phyloP scores from a whole-genome alignment of 306 rosid species.

The Astragalus membranaceus region DNA sequence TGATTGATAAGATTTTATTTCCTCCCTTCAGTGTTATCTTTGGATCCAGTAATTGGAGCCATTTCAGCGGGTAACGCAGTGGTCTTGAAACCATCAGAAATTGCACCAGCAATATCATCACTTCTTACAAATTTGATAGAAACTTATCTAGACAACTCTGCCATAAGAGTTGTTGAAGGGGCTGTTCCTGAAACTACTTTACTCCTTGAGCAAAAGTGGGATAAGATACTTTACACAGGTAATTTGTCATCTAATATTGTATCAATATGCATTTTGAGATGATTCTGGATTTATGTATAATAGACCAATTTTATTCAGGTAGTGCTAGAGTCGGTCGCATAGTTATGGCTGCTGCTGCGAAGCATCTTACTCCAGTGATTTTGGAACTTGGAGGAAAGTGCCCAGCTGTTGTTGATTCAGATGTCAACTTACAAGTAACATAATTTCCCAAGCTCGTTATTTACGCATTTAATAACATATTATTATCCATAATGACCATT shows the following conservation, averaged over 20 bases:
- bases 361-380: slow-evolving; percentile 79
- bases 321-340: slow-evolving; percentile 83
- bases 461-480: not conserved
- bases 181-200: slow-evolving; percentile 75
- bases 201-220: slow-evolving; percentile 76
- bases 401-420: slow-evolving; percentile 75
- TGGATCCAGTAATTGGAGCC: slow-evolving; percentile 86
- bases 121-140: slow-evolving; percentile 40
- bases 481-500: not conserved
- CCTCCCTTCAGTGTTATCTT: slow-evolving; percentile 53
- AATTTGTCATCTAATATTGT: not conserved
- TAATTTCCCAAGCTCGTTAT: not conserved
- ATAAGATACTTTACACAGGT: slow-evolving; percentile 85
- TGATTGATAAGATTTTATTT: not conserved
- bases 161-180: slow-evolving; percentile 71
- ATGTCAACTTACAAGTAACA: slow-evolving; percentile 62
- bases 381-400: slow-evolving; percentile 89
- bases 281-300: slow-evolving; percentile 12
- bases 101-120: slow-evolving; percentile 64
- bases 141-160: slow-evolving; percentile 56
- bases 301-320: slow-evolving; percentile 34
- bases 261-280: not conserved
- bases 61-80: slow-evolving; percentile 73
- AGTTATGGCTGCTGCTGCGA: slow-evolving; percentile 93
- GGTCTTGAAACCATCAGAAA: slow-evolving; percentile 78